These are phyloP conservation scores for Leishmania amazonensis DNA, from an alignment of 208 protist species.

Conservation along the genomic window DNA sequence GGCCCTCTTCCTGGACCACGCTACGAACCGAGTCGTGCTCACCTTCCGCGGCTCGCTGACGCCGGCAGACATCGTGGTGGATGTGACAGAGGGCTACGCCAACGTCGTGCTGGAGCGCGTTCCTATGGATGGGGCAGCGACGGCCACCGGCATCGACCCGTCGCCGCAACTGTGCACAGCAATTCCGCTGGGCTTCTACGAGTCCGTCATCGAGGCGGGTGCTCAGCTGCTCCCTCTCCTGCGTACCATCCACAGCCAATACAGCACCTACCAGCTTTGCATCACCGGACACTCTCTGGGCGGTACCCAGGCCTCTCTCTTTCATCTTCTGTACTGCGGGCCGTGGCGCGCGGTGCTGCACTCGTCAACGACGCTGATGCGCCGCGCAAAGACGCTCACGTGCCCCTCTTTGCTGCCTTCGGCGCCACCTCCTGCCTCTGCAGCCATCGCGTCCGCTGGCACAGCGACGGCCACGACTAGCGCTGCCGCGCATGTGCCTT, in stretches of 20 bases:
- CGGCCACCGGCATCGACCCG: background rate
- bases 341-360: slow-evolving; percentile 15
- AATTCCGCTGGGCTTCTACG: slow-evolving; percentile 71
- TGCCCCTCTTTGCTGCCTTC: slow-evolving; percentile 9
- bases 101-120: slow-evolving; percentile 34
- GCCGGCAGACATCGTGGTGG: slow-evolving; percentile 54
- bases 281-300: slow-evolving; percentile 87
- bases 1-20: slow-evolving; percentile 71
- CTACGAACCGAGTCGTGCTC: slow-evolving; percentile 55
- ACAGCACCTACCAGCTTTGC: slow-evolving; percentile 63
- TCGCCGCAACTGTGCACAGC: slow-evolving; percentile 47
- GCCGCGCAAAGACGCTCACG: slow-evolving; percentile 9
- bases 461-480: background rate
- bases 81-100: slow-evolving; percentile 62
- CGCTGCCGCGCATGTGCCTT: slow-evolving; percentile 12
- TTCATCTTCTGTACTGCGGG: slow-evolving; percentile 69
- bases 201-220: slow-evolving; percentile 44
- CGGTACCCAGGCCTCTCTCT: slow-evolving; percentile 70
- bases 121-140: background rate
- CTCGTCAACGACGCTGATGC: slow-evolving; percentile 17
- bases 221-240: slow-evolving; percentile 43
- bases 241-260: slow-evolving; percentile 43
- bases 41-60: slow-evolving; percentile 76
- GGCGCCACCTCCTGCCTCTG: slow-evolving; percentile 2
- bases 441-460: background rate